Percentiles rank a stretch among this genome's conserved stretches.
Conservation (phyloP, 805 yeast genomes). For the Lachancea quebecensis region DNA sequence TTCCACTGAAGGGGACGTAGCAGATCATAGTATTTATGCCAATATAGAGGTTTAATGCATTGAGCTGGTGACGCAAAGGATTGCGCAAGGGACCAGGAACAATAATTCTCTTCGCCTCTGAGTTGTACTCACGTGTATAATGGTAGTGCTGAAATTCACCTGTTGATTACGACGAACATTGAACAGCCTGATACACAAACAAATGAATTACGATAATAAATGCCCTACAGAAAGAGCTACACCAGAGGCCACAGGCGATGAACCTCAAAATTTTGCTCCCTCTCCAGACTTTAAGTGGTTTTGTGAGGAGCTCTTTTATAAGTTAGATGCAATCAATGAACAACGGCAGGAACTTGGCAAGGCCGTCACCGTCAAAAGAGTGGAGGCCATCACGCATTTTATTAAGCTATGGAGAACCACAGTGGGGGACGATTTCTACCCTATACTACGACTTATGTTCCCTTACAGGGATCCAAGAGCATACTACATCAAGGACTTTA, state of each 20-base stretch:
- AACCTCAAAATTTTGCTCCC: slow-evolving; percentile 28
- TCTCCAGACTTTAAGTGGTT: slow-evolving; percentile 35
- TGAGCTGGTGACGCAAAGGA: too few relatives aligned
- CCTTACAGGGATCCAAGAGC: slow-evolving; percentile 59
- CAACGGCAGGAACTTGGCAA: slow-evolving; percentile 12
- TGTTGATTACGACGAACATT: too few relatives aligned
- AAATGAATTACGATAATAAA: neutral
- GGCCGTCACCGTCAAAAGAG: slow-evolving; percentile 17
- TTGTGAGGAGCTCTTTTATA: slow-evolving; percentile 29
- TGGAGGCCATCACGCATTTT: slow-evolving; percentile 34
- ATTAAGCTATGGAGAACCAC: slow-evolving; percentile 43
- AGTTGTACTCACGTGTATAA: too few relatives aligned
- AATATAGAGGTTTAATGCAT: too few relatives aligned
- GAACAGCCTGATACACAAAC: neutral
- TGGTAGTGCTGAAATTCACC: too few relatives aligned
- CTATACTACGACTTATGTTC: slow-evolving; percentile 53
- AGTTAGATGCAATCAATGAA: slow-evolving; percentile 21
- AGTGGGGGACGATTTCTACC: slow-evolving; percentile 60
- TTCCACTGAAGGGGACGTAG: neutral
- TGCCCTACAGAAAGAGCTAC: neutral
- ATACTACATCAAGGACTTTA: slow-evolving; percentile 58
- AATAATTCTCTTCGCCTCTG: too few relatives aligned
- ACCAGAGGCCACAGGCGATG: neutral
- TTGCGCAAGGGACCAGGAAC: too few relatives aligned
- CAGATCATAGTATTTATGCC: too few relatives aligned